phyloP scores from a whole-genome alignment of 331 rosid species.

The Acacia concinna region DNA sequence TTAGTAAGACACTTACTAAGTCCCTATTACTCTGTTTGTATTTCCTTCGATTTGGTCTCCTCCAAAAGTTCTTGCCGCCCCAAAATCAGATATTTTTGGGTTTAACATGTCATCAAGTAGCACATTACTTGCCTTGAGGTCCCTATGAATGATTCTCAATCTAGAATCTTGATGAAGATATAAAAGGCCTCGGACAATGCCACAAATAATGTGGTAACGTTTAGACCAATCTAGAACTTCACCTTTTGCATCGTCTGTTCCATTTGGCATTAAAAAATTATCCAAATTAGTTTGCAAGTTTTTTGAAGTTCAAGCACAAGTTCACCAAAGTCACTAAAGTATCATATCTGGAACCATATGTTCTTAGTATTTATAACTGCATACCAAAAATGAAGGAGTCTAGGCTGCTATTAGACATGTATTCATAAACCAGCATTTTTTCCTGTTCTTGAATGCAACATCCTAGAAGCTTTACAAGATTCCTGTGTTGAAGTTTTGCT shows the following conservation, averaged over 20 bases:
- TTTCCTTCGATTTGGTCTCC: neutral
- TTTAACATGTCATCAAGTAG: neutral
- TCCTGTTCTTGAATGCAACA: neutral
- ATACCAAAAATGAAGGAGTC: constrained; percentile 1
- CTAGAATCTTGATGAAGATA: neutral
- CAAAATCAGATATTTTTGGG: neutral
- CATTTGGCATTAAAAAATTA: neutral
- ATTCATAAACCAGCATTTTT: neutral
- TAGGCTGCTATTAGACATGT: neutral
- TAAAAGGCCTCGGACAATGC: neutral
- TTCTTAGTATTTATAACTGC: neutral
- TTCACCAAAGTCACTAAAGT: neutral
- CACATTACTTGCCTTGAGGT: neutral
- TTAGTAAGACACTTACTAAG: neutral
- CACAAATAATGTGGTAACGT: neutral
- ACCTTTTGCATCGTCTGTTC: neutral
- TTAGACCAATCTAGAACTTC: neutral
- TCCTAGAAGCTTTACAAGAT: constrained; percentile 9
- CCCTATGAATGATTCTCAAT: neutral
- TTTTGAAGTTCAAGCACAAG: neutral
- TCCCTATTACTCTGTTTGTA: neutral
- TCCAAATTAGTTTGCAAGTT: neutral
- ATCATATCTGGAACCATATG: neutral
- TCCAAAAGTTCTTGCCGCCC: neutral
- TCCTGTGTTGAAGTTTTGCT: neutral